Conservation (phyloP, 805 yeast species). For the Groenewaldozyma tartarivorans region DNA sequence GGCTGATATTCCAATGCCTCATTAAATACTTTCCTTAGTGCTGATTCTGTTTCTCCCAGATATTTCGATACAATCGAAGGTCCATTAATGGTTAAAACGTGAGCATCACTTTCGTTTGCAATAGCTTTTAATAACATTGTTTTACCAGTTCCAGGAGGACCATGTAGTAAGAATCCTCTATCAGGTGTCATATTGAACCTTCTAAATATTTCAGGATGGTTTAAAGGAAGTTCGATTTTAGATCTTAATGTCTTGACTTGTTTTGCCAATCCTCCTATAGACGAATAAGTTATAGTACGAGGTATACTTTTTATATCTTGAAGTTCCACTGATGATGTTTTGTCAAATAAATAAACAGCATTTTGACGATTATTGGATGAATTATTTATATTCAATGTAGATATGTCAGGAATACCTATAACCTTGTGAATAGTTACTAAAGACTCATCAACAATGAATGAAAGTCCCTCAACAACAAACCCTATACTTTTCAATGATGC, state of each 20-base stretch:
- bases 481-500: background rate
- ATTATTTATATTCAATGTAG: background rate
- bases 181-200: conserved; percentile 91
- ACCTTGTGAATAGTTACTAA: background rate
- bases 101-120: conserved; percentile 69
- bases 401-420: background rate
- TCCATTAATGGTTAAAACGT: conserved; percentile 76
- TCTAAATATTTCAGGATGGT: conserved; percentile 68
- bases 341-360: conserved; percentile 2
- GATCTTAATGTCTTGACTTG: conserved; percentile 55
- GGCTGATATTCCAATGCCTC: conserved; percentile 88
- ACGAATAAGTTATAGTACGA: conserved; percentile 31
- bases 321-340: background rate
- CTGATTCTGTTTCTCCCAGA: conserved; percentile 86
- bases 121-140: conserved; percentile 81
- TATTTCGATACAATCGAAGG: conserved; percentile 90
- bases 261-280: conserved; percentile 68
- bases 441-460: background rate
- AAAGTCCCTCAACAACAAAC: background rate
- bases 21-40: conserved; percentile 67
- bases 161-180: conserved; percentile 93
- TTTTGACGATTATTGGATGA: conserved; percentile 11
- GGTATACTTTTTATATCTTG: conserved; percentile 9
- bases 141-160: conserved; percentile 99
- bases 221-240: conserved; percentile 71